A percentile compares a stretch with the other conserved stretches of the same genome.
Evolutionary conservation across 306 rosid genomes (phyloP).

Genomic region (Comarum palustre): DNA sequence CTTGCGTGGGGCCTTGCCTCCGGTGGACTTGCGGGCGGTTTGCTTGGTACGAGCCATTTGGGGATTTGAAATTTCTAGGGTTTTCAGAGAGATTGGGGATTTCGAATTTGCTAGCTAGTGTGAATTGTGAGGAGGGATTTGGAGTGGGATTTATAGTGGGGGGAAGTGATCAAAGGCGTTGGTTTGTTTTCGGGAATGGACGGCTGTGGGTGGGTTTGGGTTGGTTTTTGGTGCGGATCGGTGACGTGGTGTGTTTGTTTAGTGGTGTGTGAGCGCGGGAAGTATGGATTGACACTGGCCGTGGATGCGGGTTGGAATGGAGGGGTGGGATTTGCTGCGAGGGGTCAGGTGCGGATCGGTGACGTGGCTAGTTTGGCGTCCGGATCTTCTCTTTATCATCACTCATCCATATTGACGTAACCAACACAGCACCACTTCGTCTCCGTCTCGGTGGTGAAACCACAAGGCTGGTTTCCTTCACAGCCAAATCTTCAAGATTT

Average conservation of each 20-base stretch:
- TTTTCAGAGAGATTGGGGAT: not conserved
- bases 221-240: not conserved
- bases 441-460: no score
- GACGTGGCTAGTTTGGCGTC: no score
- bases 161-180: not conserved
- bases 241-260: constrained; percentile 1
- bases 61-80: not conserved
- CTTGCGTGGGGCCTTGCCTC: constrained; percentile 35
- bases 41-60: constrained; percentile 39
- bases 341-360: not conserved
- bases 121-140: not conserved
- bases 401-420: no score
- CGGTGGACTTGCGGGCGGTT: constrained; percentile 36
- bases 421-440: no score
- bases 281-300: not conserved
- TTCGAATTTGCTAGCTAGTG: no score
- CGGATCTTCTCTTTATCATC: no score
- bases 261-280: not conserved
- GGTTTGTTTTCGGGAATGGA: not conserved
- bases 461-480: no score
- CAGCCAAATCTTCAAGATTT: no score
- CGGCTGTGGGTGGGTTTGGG: not conserved
- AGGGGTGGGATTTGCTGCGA: not conserved
- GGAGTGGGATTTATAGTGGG: not conserved
- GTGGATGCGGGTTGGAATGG: not conserved